A percentile compares a stretch with the other conserved stretches of the same genome.
Evolutionary conservation across 1,284 basidiomycete species (phyloP).

Genomic region (Leccinum pallidistipes): DNA sequence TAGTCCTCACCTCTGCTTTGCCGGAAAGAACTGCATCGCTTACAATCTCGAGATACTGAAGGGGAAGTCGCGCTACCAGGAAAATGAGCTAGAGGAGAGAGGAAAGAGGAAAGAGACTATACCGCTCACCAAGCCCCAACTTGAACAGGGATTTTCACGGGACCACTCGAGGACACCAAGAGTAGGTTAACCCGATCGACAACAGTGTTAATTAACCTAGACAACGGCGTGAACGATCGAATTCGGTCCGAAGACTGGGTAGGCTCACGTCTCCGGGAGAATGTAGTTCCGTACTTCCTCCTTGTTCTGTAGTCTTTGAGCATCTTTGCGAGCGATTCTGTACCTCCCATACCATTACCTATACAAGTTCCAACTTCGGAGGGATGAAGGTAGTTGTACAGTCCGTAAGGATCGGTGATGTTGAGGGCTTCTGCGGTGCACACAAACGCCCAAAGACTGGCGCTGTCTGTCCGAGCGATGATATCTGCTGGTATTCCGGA

Average conservation of each 20-base stretch:
- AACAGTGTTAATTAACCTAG: constrained; percentile 93
- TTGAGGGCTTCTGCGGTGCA: constrained; percentile 94
- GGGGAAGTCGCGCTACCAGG: constrained; percentile 80
- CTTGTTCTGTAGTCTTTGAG: constrained; percentile 96
- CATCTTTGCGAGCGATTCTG: constrained; percentile 88
- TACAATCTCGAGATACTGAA: constrained; percentile 98
- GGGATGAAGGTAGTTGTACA: constrained; percentile 96
- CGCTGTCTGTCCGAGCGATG: constrained; percentile 90
- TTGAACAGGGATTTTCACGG: constrained; percentile 93
- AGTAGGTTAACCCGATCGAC: constrained; percentile 98
- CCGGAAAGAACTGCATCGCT: constrained; percentile 92
- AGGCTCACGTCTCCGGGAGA: constrained; percentile 88
- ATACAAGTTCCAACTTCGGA: constrained; percentile 92
- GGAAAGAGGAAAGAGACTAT: neutral
- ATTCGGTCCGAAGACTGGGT: constrained; percentile 1
- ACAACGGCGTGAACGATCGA: constrained; percentile 18
- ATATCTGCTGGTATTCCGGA: constrained; percentile 99
- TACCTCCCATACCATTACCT: constrained; percentile 97
- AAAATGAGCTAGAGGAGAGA: constrained; percentile 6
- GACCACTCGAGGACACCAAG: constrained; percentile 91
- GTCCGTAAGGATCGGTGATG: constrained; percentile 94
- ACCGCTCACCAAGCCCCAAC: constrained; percentile 80
- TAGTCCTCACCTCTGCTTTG: constrained; percentile 99
- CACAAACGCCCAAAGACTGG: constrained; percentile 94
- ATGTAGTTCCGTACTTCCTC: constrained; percentile 98